phyloP scores from a whole-genome alignment of 345 rosid genomes.

The Litchi chinensis region DNA sequence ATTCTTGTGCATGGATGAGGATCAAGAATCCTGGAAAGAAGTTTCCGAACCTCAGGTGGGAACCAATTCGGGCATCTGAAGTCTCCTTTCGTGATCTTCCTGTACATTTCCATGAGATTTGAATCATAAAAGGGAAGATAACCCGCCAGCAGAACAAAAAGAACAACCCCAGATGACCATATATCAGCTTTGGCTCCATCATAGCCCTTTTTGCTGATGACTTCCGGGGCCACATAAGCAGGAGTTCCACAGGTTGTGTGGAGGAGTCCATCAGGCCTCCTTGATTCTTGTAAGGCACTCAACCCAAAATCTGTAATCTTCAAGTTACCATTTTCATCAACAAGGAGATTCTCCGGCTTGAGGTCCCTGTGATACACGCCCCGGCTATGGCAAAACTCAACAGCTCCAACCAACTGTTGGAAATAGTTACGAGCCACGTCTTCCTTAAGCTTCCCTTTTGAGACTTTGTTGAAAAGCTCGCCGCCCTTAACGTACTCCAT shows the following conservation, averaged over 20 bases:
- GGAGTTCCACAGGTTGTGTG: slow-evolving; percentile 96
- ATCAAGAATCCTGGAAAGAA: slow-evolving; percentile 69
- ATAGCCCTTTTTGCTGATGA: slow-evolving; percentile 73
- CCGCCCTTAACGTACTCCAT: slow-evolving; percentile 83
- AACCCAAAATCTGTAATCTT: slow-evolving; percentile 82
- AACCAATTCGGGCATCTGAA: slow-evolving; percentile 82
- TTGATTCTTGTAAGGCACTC: slow-evolving; percentile 62
- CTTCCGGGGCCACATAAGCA: slow-evolving; percentile 88
- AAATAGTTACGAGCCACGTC: slow-evolving; percentile 66
- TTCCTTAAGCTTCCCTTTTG: slow-evolving; percentile 76
- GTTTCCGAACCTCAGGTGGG: slow-evolving; percentile 64
- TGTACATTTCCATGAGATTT: slow-evolving; percentile 70
- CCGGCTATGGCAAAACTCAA: slow-evolving; percentile 83
- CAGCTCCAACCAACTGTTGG: slow-evolving; percentile 73
- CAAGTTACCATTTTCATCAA: slow-evolving; percentile 69
- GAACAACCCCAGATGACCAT: slow-evolving; percentile 85
- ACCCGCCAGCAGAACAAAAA: slow-evolving; percentile 76
- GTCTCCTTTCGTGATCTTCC: slow-evolving; percentile 63
- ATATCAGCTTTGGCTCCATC: slow-evolving; percentile 83
- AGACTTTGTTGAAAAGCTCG: slow-evolving; percentile 75
- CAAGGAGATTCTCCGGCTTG: slow-evolving; percentile 83
- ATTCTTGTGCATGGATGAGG: slow-evolving; percentile 67
- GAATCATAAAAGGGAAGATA: slow-evolving; percentile 71
- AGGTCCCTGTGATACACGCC: slow-evolving; percentile 88
- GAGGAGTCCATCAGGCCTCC: slow-evolving; percentile 69